Conservation (phyloP, 148 eudicot genomes). For the Pharnaceum exiguum region DNA sequence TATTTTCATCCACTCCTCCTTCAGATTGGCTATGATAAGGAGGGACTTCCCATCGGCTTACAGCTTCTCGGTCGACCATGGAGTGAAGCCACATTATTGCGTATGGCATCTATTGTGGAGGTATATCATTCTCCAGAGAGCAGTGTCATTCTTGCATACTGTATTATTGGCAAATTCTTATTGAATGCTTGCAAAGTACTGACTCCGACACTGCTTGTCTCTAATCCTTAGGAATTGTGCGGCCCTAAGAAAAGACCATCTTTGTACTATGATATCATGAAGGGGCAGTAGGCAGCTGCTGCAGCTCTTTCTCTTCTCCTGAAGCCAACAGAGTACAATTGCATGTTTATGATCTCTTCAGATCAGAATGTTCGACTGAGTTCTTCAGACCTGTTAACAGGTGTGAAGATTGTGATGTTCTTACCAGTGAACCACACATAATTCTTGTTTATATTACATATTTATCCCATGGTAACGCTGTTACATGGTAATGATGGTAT, state of each 20-base stretch:
- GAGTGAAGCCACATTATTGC: constrained; percentile 84
- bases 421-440: too few relatives aligned
- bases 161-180: neutral
- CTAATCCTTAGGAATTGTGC: constrained; percentile 45
- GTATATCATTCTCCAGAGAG: constrained; percentile 21
- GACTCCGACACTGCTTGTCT: neutral
- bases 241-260: constrained; percentile 64
- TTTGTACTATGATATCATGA: constrained; percentile 53
- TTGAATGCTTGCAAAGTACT: neutral
- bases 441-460: too few relatives aligned
- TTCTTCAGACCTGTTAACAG: too few relatives aligned
- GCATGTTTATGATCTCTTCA: too few relatives aligned
- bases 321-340: too few relatives aligned
- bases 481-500: too few relatives aligned
- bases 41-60: constrained; percentile 93
- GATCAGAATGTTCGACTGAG: too few relatives aligned
- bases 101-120: constrained; percentile 82
- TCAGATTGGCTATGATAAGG: constrained; percentile 92
- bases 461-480: too few relatives aligned
- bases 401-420: too few relatives aligned
- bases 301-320: neutral
- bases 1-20: neutral
- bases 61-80: constrained; percentile 92
- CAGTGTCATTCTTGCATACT: neutral
- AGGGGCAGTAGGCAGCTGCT: constrained; percentile 33